Evolutionary conservation across 2,329 filamentous ascomycete genomes (phyloP).

Genomic region (Domatiomyces globalis): DNA sequence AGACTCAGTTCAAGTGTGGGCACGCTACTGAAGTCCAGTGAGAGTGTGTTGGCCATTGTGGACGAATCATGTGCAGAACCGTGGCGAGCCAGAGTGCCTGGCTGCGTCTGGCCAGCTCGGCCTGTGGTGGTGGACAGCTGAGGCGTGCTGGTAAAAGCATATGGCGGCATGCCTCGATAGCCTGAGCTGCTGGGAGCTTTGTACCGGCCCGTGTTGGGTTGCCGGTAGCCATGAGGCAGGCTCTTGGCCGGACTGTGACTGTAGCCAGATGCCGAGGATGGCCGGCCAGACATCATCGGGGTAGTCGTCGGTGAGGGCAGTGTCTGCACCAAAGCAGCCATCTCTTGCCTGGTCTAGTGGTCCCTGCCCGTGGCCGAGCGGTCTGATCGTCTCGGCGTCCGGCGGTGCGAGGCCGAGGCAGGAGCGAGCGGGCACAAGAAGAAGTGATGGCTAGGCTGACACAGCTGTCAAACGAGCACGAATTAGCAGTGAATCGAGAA

Average conservation of each 20-base stretch:
- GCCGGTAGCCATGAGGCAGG: constrained; percentile 17
- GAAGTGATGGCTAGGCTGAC: not conserved
- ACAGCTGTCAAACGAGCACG: not conserved
- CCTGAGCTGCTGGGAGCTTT: constrained; percentile 29
- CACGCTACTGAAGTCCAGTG: constrained; percentile 1
- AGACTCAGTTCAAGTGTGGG: not conserved
- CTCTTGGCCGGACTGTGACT: constrained; percentile 26
- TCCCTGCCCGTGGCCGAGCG: too few species aligned
- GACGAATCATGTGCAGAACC: not conserved
- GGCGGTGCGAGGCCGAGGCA: not conserved
- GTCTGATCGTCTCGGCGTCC: not conserved
- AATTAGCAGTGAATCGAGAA: not conserved
- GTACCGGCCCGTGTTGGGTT: constrained; percentile 23
- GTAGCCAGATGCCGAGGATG: constrained; percentile 50
- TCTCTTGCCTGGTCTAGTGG: constrained; percentile 32
- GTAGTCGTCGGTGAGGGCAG: constrained; percentile 63
- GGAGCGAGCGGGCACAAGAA: too few species aligned
- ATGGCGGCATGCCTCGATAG: constrained; percentile 51
- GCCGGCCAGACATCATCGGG: constrained; percentile 62
- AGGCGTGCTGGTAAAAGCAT: constrained; percentile 61
- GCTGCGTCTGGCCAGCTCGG: constrained; percentile 1
- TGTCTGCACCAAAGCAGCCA: constrained; percentile 75
- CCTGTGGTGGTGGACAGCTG: constrained; percentile 39
- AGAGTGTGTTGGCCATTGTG: not conserved
- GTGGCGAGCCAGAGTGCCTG: not conserved